Evolutionary conservation across 371 early-diverging fungal species (phyloP), one percentile per base, ranked within the genome.

Genomic region (Zancudomyces culisetae): DNA sequence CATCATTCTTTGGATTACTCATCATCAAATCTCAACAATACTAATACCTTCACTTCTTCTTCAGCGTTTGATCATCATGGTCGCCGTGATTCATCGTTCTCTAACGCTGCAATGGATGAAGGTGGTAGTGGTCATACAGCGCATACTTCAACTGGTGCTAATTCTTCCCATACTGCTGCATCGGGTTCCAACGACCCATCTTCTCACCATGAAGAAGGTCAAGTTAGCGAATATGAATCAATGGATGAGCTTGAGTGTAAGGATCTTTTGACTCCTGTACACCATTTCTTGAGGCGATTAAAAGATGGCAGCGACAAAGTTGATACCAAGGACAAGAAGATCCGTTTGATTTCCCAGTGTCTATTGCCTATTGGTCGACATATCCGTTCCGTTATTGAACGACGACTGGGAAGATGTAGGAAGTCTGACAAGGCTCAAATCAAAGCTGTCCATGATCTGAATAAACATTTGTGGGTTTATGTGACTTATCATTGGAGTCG

Each of bases 401-500:
- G 64, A 29, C 53, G 55, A 52, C 29, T 52, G 18, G 20, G 56
- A 27, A 57, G 55, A 22, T 41, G 49, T 12, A 18, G 35, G 24
- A n/a, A n/a, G n/a, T n/a, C n/a, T n/a, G 40, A 42, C 28, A 48
- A 57, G 39, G 18, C 27, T 22, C 42, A 41, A 4, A 21, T 50
- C 51, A 50, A 62, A 51, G 43, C 45, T 18, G 21, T 49, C n/a
- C 15, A 13, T 2, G 30, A 60, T 42, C 63, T 70, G 53, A 66
- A 66, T 45, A 61, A 68, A 15, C 70, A 75, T 43, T 55, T 79
- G 29, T 79, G 80, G 80, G 58, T 70, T 45, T 79, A 74, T 59
- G 77, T 78, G 6, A 70, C 69, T 18, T 68, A 69, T 43, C 80
- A 72, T 49, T 83, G 81, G 80, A 78, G 77, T 13, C 65, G 62